Base-by-base conservation (phyloP, 352 stramenopile genomes). In the Pythium pectinolyticum region DNA sequence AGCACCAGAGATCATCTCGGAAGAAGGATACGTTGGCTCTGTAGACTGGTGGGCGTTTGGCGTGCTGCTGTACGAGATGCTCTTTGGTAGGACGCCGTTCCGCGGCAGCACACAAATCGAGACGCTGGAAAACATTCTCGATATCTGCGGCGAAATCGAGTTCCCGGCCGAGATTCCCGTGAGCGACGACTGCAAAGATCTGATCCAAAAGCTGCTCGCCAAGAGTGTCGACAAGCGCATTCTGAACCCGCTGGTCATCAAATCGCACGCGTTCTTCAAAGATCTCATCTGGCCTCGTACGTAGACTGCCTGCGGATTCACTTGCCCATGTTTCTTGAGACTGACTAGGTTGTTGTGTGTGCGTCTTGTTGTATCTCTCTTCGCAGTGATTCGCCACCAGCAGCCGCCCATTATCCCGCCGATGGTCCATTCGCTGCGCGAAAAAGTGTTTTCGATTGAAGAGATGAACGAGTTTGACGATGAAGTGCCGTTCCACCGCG, bases 231-330 rank as follows among this genome's bases (percentile, higher is more conserved):
- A 25, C 35, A 63, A 76, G 45, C 70, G 98, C 19, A 66, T 98
- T 12, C 96, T 97, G 69, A 84, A 98, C 48, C 86, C 92, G 68
- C 73, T 87, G 28, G 75, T 97, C 28, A 97, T 98, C 59, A 94
- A 97, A 77, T 75, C 77, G 30, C 95, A 98, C 73, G 81, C 88
- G 40, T 98, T 91, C 75, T 98, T 98, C 71, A 72, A 72, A 49
- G 76, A 82, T 9, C 59, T 94, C n/a, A 80, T 96, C 48, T 97
- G 88, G 88, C 84, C 96, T 59, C 65, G 80, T 70, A 86, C 89
- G 61, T 67, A 15, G n/a, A n/a, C n/a, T n/a, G n/a, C n/a, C n/a
- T n/a, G n/a, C n/a, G n/a, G n/a, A n/a, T n/a, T n/a, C n/a, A n/a
- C n/a, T n/a, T n/a, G n/a, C n/a, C n/a, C n/a, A n/a, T n/a, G n/a